These are phyloP conservation scores for Penicillium crystallinum DNA, from an alignment of 495 filamentous ascomycete species.

Conservation along the genomic window DNA sequence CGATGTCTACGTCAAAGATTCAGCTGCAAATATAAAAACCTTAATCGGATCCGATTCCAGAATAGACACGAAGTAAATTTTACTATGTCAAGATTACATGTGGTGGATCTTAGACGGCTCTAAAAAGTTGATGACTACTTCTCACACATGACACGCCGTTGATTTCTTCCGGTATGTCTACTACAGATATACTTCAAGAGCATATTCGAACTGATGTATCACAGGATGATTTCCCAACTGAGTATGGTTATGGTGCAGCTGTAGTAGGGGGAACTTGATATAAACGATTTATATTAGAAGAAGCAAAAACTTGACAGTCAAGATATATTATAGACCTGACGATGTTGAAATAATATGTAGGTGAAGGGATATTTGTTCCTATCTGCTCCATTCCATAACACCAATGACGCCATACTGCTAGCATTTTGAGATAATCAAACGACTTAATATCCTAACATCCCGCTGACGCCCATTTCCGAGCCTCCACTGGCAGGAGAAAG, in stretches of 20 bases:
- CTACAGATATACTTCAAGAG: no score
- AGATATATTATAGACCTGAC: background rate
- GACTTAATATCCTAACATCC: slow-evolving; percentile 6
- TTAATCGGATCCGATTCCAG: background rate
- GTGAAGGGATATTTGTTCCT: background rate
- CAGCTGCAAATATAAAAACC: background rate
- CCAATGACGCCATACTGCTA: background rate
- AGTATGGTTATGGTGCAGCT: no score
- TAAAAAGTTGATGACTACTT: no score
- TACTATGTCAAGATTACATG: no score
- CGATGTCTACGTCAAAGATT: background rate
- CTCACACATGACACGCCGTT: no score
- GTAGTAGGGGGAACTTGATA: no score
- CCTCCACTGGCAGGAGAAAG: slow-evolving; percentile 6
- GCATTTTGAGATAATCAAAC: background rate
- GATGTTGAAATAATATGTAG: background rate
- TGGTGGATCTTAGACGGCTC: no score
- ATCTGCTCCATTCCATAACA: background rate
- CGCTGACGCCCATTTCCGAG: slow-evolving; percentile 7
- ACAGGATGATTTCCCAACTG: no score
- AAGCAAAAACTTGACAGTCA: background rate
- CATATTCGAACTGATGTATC: no score
- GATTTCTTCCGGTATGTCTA: no score
- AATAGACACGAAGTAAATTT: no score
- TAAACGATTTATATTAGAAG: no score